Base-by-base conservation (phyloP, 2,329 filamentous ascomycete genomes). In the Stromatinia cepivora region DNA sequence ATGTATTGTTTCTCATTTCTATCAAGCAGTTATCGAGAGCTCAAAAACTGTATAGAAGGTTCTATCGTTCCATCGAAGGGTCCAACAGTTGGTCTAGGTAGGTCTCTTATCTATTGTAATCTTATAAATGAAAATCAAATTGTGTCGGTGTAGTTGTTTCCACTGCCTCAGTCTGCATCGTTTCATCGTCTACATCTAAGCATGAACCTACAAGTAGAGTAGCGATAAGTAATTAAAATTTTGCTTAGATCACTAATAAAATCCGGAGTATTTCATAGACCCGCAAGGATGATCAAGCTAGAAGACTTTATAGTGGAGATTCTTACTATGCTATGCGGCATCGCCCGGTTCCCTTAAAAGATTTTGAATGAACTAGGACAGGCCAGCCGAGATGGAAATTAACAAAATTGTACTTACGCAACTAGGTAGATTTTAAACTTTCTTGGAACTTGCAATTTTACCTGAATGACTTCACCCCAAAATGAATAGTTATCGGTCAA, bases 1-100 rank as follows among this genome's bases (percentile, higher is more conserved):
- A 57, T 57, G n/a, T 10, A 13, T 34, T 63, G 34, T 52, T 52
- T 52, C 22, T 52, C 59, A 63, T 25, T 50, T 63, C 22, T 20
- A 20, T 63, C 45, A n/a, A n/a, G 42, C 25, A 22, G 31, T 36
- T n/a, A 63, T 63, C 31, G 13, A 63, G 46, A 63, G 17, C 45
- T 63, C 22, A 52, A 17, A 50, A 46, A 20, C 28, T 17, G 34
- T 36, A 36, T 28, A 20, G 45, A 50, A 50, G 22, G 31, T 50
- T 62, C 45, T 36, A 62, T 62, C 48, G 45, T 48, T 62, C 58
- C 58, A 63, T 63, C 31, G 31, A 22, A 63, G 46, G 59, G 31
- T 52, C 31, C 59, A 50, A 31, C 5, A 13, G 13, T 36, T 31
- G 48, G 34, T 56, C 20, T 13, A 56, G 53, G 52, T 53, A 31